Evolutionary conservation across 2,329 filamentous ascomycete species (phyloP).

Genomic region (Basipetospora chlamydospora): DNA sequence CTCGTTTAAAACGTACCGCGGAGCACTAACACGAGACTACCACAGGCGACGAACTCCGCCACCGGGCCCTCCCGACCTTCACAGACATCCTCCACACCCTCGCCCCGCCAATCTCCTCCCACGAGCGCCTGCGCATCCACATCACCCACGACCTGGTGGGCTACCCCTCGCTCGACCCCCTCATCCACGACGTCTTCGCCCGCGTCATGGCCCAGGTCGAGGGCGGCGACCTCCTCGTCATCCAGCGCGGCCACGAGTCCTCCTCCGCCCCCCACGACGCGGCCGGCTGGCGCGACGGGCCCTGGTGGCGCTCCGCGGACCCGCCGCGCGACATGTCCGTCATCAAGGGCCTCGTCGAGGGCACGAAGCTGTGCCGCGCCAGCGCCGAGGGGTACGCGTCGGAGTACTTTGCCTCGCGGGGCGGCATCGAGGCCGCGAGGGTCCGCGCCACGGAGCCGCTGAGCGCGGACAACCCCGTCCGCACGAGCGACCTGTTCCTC

Average conservation of each 20-base stretch:
- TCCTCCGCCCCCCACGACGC: conserved; percentile 50
- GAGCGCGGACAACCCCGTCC: conserved; percentile 74
- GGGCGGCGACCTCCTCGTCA: conserved; percentile 83
- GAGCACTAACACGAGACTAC: neutral
- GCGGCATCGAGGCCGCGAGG: conserved; percentile 68
- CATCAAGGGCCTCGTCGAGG: conserved; percentile 69
- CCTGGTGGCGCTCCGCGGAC: conserved; percentile 77
- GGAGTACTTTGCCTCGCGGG: conserved; percentile 68
- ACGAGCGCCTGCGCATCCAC: conserved; percentile 93
- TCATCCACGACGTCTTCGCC: conserved; percentile 83
- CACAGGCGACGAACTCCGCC: conserved; percentile 71
- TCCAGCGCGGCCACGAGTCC: conserved; percentile 84
- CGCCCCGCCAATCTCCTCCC: conserved; percentile 88
- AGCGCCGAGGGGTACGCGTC: conserved; percentile 75
- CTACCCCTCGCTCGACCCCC: conserved; percentile 85
- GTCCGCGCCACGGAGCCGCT: conserved; percentile 65
- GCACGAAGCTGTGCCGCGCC: conserved; percentile 79
- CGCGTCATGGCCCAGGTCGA: conserved; percentile 99
- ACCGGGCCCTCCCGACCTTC: conserved; percentile 83
- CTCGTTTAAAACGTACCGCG: too few relatives aligned
- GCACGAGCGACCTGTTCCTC: conserved; percentile 88
- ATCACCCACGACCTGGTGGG: conserved; percentile 91
- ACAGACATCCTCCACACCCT: conserved; percentile 90
- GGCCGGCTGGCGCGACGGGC: conserved; percentile 80
- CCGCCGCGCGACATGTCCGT: conserved; percentile 61